Evolutionary conservation across 371 early-diverging fungal genomes (phyloP).

Genomic region (Mucor piriformis): DNA sequence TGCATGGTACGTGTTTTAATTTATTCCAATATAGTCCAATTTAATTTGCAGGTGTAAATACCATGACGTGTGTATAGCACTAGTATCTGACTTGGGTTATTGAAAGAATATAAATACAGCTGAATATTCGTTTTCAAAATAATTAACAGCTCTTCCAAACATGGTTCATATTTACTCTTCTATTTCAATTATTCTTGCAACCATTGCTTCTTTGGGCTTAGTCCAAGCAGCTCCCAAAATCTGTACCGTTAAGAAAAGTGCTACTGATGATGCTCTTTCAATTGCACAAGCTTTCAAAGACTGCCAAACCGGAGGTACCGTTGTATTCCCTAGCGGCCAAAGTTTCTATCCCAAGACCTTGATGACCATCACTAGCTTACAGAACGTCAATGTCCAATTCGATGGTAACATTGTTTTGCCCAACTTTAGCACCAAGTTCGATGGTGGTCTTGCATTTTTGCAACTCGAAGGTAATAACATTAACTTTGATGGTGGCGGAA

Average conservation of each 20-base stretch:
- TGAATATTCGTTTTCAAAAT: too few relatives aligned
- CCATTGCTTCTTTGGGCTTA: not conserved
- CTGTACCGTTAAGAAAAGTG: not conserved
- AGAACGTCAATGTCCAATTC: constrained; percentile 36
- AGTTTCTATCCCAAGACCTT: constrained; percentile 32
- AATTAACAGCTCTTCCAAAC: too few relatives aligned
- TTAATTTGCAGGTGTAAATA: too few relatives aligned
- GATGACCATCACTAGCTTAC: constrained; percentile 17
- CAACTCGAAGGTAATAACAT: constrained; percentile 31
- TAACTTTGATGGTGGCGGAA: constrained; percentile 23
- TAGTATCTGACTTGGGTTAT: too few relatives aligned
- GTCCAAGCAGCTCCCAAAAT: constrained; percentile 11
- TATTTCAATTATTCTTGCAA: not conserved
- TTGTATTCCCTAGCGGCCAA: constrained; percentile 29
- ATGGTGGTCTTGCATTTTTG: constrained; percentile 30
- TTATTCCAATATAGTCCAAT: too few relatives aligned
- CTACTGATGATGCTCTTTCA: constrained; percentile 26
- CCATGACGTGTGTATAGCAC: too few relatives aligned
- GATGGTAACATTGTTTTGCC: constrained; percentile 32
- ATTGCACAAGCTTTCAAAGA: constrained; percentile 31
- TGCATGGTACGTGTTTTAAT: too few relatives aligned
- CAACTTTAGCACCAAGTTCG: constrained; percentile 23
- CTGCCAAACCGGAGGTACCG: constrained; percentile 38
- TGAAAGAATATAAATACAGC: too few relatives aligned
- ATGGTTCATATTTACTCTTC: not conserved